Conservation (phyloP, 1,139 yeast genomes). For the Debaryomyces robertsiae region DNA sequence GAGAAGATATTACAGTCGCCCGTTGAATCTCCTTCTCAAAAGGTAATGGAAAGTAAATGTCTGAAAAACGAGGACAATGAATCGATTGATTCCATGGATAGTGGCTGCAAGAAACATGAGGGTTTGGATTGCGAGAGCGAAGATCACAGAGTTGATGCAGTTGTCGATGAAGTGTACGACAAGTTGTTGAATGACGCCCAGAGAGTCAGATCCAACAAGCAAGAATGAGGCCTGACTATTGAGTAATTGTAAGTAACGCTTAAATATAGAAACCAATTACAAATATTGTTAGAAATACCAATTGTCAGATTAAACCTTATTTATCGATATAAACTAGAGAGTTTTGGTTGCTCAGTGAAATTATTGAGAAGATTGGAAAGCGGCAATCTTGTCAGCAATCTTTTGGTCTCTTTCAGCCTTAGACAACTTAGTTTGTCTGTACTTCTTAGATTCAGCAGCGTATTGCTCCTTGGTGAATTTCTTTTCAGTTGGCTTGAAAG, state of each 20-base stretch:
- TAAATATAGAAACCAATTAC: background rate
- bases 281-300: constrained; percentile 3
- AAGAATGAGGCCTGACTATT: constrained; percentile 13
- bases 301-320: constrained; percentile 2
- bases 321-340: constrained; percentile 5
- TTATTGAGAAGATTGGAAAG: constrained; percentile 63
- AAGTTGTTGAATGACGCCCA: constrained; percentile 68
- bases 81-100: constrained; percentile 32
- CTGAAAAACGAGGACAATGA: constrained; percentile 25
- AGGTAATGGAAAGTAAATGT: constrained; percentile 9
- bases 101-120: constrained; percentile 8
- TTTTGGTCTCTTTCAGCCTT: constrained; percentile 88
- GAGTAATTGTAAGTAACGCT: background rate
- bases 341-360: too few species aligned
- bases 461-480: constrained; percentile 97
- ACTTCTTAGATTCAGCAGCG: constrained; percentile 95
- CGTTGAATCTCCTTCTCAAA: constrained; percentile 6
- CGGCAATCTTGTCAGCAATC: constrained; percentile 90
- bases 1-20: constrained; percentile 1
- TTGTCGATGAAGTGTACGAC: constrained; percentile 70
- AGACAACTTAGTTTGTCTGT: constrained; percentile 86
- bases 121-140: constrained; percentile 6
- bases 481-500: constrained; percentile 87
- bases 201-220: constrained; percentile 56
- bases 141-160: constrained; percentile 32